These are phyloP conservation scores for Juglanconis oblonga DNA, from an alignment of 2,329 filamentous ascomycete genomes.

Conservation along the genomic window DNA sequence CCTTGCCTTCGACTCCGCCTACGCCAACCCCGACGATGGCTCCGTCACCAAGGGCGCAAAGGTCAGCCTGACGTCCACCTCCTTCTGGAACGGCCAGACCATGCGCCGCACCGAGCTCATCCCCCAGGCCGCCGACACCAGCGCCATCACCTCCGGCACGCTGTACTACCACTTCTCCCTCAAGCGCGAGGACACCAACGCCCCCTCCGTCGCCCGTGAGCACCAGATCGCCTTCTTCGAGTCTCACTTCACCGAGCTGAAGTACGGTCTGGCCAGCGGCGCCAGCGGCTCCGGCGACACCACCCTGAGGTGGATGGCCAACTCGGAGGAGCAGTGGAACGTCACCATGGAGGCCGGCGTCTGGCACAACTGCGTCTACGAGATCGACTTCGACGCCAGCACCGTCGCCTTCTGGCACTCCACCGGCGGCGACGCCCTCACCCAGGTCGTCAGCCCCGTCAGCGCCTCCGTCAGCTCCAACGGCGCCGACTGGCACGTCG, in stretches of 20 bases:
- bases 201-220: slow-evolving; percentile 57
- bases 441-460: slow-evolving; percentile 54
- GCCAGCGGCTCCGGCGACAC: slow-evolving; percentile 36
- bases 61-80: slow-evolving; percentile 57
- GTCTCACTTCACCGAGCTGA: slow-evolving; percentile 68
- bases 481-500: slow-evolving; percentile 67
- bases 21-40: slow-evolving; percentile 60
- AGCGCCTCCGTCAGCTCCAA: slow-evolving; percentile 57
- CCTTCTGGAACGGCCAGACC: slow-evolving; percentile 65
- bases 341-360: slow-evolving; percentile 54
- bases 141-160: slow-evolving; percentile 59
- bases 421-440: slow-evolving; percentile 52
- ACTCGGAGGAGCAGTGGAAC: slow-evolving; percentile 57
- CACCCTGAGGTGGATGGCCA: slow-evolving; percentile 60
- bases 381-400: slow-evolving; percentile 60
- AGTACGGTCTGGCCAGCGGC: slow-evolving; percentile 56
- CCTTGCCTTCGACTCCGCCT: slow-evolving; percentile 53
- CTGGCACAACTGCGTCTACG: slow-evolving; percentile 71
- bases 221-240: slow-evolving; percentile 61
- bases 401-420: slow-evolving; percentile 67
- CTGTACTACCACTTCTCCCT: slow-evolving; percentile 69
- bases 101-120: slow-evolving; percentile 71
- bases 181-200: slow-evolving; percentile 51
- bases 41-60: slow-evolving; percentile 59
- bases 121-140: slow-evolving; percentile 52